Base-by-base conservation (phyloP, 2,329 filamentous ascomycete genomes). In the Verticillium dahliae region DNA sequence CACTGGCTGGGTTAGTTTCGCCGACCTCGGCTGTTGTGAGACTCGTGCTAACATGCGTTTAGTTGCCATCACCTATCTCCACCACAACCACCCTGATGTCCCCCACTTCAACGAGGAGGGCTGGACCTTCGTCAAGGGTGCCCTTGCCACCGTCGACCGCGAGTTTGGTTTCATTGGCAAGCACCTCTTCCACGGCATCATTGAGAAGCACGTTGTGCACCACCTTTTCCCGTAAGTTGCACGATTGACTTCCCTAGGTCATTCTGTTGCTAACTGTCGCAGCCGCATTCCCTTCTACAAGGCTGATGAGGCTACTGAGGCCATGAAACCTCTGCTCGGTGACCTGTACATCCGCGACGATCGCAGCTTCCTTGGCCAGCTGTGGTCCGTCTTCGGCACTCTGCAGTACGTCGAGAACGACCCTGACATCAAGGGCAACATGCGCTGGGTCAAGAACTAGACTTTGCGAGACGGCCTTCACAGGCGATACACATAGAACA, bases 21-120 rank as follows among this genome's bases (percentile, higher is more conserved):
- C 27, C 37, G 7, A 50, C 37, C 56, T 57, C 55, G 58, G n/a
- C 11, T 11, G 37, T 13, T 13, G 22, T 52, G 34, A 62, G 38
- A 22, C 11, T 11, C n/a, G 0, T 34, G 14, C 33, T 34, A 15
- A 56, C n/a, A 34, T 34, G 45, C 10, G 18, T 39, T 50, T 27
- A 86, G 87, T 91, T 22, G 87, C 87, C 65, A 90, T 91, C 70
- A 91, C 88, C 57, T 91, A 89, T 74, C 85, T 91, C 22, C 88
- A 91, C 74, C 88, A 91, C 79, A 89, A 86, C 61, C 85, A 90
- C 70, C 76, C 75, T n/a, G 73, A 76, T 38, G 68, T 75, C 34
- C 79, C 81, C 3, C 80, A 86, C 67, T 86, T 83, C 71, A 78
- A 79, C 35, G 76, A 78, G 9, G 78, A 80, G 52, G 77, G 78